Evolutionary conservation across 257 asterid species (phyloP), one percentile per base, ranked within the genome.

Genomic region (Capsicum pubescens): DNA sequence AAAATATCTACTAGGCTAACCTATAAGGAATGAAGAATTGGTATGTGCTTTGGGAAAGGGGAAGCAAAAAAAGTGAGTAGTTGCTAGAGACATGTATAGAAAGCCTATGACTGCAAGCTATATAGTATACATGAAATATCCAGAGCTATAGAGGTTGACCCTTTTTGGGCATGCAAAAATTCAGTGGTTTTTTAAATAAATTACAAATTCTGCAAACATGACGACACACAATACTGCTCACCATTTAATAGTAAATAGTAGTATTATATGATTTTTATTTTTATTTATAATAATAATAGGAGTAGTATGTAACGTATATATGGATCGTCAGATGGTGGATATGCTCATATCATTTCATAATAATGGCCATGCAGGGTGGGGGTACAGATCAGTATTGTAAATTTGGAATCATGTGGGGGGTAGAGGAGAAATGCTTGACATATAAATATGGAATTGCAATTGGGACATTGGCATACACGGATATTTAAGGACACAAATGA

Each of bases 311-410:
- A 15, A 12, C 36, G n/a, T 64, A 15, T 32, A 66, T 6, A 19
- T 63, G 39, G 39, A 21, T 21, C 6, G 16, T 54, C 57, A 8
- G 57, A n/a, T 14, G 21, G 7, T 19, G 69, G 61, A n/a, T 60
- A 60, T 60, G 81, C 58, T 54, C 54, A 81, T 82, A 87, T 86
- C 85, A 90, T 89, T 89, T 86, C 83, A 81, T 88, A 82, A 91
- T 89, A 76, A 86, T 88, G 80, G 67, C 46, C 86, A 87, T 52
- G 39, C 81, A 76, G 67, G 61, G 57, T 56, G 57, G 50, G 42
- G 59, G 14, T 63, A 63, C 42, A 10, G 10, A 32, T 17, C 70
- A 59, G 61, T 68, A 71, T 80, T 83, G 70, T 17, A 64, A 64
- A 64, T 64, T 66, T 12, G 78, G 85, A 85, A 58, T 35, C 19